Evolutionary conservation across 352 stramenopile species (phyloP).

Genomic region (Globisporangium yorkense): DNA sequence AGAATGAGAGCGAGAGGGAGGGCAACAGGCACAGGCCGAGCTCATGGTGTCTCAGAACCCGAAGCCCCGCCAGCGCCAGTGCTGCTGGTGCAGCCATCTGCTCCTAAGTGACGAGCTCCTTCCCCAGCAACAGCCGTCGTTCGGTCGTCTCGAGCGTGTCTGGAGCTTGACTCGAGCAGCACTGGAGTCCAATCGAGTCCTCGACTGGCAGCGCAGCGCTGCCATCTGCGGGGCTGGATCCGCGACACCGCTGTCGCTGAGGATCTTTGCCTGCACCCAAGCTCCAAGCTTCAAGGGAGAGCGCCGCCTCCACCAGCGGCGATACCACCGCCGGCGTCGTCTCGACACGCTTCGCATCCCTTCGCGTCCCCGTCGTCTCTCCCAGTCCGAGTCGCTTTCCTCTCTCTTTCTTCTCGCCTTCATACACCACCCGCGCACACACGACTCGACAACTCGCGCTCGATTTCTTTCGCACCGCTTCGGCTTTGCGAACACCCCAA

Average conservation of each 20-base stretch:
- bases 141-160: not conserved
- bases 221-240: not conserved
- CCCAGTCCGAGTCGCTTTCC: not conserved
- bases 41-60: not conserved
- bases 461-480: conserved; percentile 1
- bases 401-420: not conserved
- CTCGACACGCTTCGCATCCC: not conserved
- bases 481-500: no score
- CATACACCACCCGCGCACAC: not conserved
- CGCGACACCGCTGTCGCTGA: not conserved
- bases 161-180: no score
- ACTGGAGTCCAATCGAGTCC: not conserved
- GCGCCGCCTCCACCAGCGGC: no score
- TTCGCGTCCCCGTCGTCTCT: not conserved
- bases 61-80: not conserved
- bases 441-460: not conserved
- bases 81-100: not conserved
- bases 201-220: not conserved
- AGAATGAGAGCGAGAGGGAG: no score
- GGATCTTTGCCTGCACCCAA: not conserved
- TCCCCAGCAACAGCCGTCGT: not conserved
- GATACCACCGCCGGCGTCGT: not conserved
- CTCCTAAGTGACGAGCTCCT: not conserved
- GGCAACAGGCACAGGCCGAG: not conserved
- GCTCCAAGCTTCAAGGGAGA: not conserved